phyloP scores from a whole-genome alignment of 176 grass and related monocot species.

The Triticum aestivum region DNA sequence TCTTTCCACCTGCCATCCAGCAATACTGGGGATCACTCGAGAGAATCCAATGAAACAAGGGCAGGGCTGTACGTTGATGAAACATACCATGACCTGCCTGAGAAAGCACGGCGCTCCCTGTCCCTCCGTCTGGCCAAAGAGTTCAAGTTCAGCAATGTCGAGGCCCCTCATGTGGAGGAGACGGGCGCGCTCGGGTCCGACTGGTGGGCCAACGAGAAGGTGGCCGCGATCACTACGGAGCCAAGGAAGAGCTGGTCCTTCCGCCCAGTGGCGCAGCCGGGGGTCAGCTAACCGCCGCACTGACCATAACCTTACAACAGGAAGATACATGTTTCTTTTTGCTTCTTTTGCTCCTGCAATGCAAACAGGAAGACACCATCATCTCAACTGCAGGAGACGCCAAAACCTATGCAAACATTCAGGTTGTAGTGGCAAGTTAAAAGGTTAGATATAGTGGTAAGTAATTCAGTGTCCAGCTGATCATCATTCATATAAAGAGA shows the following conservation, averaged over 20 bases:
- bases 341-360: conserved; percentile 16
- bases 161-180: conserved; percentile 42
- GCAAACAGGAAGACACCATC: no score
- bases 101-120: conserved; percentile 64
- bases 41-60: conserved; percentile 33
- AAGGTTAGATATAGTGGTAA: conserved; percentile 34
- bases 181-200: conserved; percentile 45
- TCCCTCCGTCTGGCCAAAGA: conserved; percentile 69
- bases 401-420: conserved; percentile 20
- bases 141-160: conserved; percentile 79
- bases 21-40: not conserved
- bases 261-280: conserved; percentile 69
- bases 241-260: conserved; percentile 76
- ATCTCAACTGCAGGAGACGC: not conserved
- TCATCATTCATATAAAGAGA: conserved; percentile 27
- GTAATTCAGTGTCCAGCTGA: conserved; percentile 32
- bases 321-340: conserved; percentile 22
- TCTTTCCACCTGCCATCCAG: conserved; percentile 44
- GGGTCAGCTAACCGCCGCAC: conserved; percentile 50
- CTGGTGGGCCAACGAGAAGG: conserved; percentile 85
- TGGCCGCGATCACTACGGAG: conserved; percentile 39
- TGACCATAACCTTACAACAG: conserved; percentile 33
- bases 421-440: conserved; percentile 34
- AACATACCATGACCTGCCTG: conserved; percentile 75
- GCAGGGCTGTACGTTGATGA: conserved; percentile 54